Conservation (phyloP, 2,329 filamentous ascomycete species). For the Aspergillus fumigatiaffinis region DNA sequence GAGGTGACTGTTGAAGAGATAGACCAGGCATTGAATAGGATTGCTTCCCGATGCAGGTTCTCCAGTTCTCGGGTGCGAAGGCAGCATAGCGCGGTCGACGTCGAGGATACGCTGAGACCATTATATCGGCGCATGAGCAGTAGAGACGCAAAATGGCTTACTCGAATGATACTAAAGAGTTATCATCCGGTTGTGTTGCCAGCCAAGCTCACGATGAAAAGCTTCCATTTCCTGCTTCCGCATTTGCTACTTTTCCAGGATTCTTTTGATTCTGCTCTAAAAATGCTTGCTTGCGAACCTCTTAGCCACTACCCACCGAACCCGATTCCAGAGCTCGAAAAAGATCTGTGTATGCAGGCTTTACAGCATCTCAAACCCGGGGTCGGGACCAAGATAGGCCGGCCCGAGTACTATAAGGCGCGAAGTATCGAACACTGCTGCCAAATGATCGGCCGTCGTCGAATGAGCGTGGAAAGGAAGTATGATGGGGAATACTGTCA, state of each 20-base stretch:
- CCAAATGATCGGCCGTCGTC: slow-evolving; percentile 56
- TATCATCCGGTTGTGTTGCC: slow-evolving; percentile 66
- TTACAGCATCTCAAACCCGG: slow-evolving; percentile 49
- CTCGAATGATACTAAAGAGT: slow-evolving; percentile 72
- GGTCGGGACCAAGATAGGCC: slow-evolving; percentile 61
- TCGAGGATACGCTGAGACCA: slow-evolving; percentile 48
- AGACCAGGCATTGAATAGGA: slow-evolving; percentile 58
- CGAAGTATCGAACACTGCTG: slow-evolving; percentile 72
- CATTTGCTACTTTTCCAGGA: slow-evolving; percentile 67
- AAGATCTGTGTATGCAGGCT: slow-evolving; percentile 30
- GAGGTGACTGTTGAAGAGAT: slow-evolving; percentile 68
- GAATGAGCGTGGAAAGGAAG: slow-evolving; percentile 74
- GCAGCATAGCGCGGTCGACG: slow-evolving; percentile 33
- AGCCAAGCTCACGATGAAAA: slow-evolving; percentile 50
- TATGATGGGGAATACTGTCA: slow-evolving; percentile 90
- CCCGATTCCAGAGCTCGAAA: slow-evolving; percentile 30
- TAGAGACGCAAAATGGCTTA: slow-evolving; percentile 81
- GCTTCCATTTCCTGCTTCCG: slow-evolving; percentile 67
- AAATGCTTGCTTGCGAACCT: slow-evolving; percentile 45
- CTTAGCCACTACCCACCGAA: slow-evolving; percentile 35
- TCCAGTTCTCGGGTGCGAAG: slow-evolving; percentile 62
- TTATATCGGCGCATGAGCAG: slow-evolving; percentile 61
- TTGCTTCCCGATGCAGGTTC: slow-evolving; percentile 67
- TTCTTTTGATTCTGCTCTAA: slow-evolving; percentile 59
- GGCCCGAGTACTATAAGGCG: slow-evolving; percentile 62